Percentiles rank a stretch among this genome's conserved stretches.
These are phyloP conservation scores for Adansonia digitata DNA, from an alignment of 345 rosid species.

Conservation along the genomic window DNA sequence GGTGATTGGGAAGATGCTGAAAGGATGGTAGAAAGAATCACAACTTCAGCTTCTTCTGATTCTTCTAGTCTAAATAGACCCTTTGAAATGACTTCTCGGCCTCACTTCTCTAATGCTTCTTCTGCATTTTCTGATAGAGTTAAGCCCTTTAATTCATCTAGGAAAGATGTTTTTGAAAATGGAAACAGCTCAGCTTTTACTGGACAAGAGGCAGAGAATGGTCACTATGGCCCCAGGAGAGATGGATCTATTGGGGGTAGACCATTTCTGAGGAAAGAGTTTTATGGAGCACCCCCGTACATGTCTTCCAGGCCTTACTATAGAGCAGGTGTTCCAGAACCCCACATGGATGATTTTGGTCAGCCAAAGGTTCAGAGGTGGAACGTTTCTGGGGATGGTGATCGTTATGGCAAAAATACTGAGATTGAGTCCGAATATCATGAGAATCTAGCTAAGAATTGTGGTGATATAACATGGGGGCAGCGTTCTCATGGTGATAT, in stretches of 20 bases:
- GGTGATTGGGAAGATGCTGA: conserved; percentile 88
- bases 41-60: conserved; percentile 69
- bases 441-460: conserved; percentile 59
- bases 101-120: conserved; percentile 53
- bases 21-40: conserved; percentile 85
- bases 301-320: conserved; percentile 36
- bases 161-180: conserved; percentile 63
- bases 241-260: conserved; percentile 46
- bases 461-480: conserved; percentile 68
- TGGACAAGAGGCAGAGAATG: conserved; percentile 47
- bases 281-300: conserved; percentile 54
- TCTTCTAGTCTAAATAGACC: conserved; percentile 48
- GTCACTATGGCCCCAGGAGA: conserved; percentile 41
- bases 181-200: conserved; percentile 46
- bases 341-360: conserved; percentile 42
- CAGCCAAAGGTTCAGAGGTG: conserved; percentile 55
- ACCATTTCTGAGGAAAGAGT: conserved; percentile 54
- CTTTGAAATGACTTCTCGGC: conserved; percentile 40
- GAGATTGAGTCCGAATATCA: conserved; percentile 67
- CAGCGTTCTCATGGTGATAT: conserved; percentile 45
- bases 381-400: conserved; percentile 65
- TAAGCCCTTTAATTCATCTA: conserved; percentile 55
- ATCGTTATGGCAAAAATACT: conserved; percentile 45
- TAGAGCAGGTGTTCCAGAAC: conserved; percentile 56
- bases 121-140: conserved; percentile 48